Percentiles rank a stretch among this genome's conserved stretches.
Evolutionary conservation across 2,329 filamentous ascomycete genomes (phyloP).

Genomic region (Colletotrichum scovillei): DNA sequence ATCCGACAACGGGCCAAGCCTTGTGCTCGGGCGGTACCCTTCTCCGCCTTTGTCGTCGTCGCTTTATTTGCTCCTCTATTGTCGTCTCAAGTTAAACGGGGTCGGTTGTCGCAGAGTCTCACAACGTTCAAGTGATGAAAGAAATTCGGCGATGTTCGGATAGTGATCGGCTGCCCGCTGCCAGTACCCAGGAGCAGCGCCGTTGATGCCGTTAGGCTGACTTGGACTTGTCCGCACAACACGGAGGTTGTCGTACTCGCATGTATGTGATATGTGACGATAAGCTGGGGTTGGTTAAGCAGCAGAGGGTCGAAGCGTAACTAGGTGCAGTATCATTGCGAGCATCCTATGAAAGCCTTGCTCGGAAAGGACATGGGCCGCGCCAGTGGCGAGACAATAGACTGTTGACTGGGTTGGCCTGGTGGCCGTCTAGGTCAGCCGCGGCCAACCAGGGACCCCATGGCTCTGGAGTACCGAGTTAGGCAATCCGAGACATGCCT

Average conservation of each 20-base stretch:
- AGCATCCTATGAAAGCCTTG: neutral
- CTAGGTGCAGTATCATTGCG: neutral
- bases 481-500: slow-evolving; percentile 23
- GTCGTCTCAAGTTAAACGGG: neutral
- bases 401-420: slow-evolving; percentile 9
- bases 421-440: neutral
- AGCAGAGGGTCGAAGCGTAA: neutral
- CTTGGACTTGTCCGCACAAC: neutral
- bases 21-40: slow-evolving; percentile 9
- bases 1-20: slow-evolving; percentile 26
- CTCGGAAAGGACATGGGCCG: neutral
- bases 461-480: slow-evolving; percentile 16
- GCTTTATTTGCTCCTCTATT: neutral
- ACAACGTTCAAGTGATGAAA: neutral
- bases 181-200: neutral
- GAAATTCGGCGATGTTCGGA: neutral
- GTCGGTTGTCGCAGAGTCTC: neutral
- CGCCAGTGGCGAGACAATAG: neutral
- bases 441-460: neutral
- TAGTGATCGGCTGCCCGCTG: neutral
- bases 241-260: neutral
- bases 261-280: slow-evolving; percentile 14
- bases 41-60: neutral
- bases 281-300: neutral
- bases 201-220: neutral